Evolutionary conservation across 257 asterid species (phyloP), one percentile per base, ranked within the genome.

Genomic region (Fraxinus americana): DNA sequence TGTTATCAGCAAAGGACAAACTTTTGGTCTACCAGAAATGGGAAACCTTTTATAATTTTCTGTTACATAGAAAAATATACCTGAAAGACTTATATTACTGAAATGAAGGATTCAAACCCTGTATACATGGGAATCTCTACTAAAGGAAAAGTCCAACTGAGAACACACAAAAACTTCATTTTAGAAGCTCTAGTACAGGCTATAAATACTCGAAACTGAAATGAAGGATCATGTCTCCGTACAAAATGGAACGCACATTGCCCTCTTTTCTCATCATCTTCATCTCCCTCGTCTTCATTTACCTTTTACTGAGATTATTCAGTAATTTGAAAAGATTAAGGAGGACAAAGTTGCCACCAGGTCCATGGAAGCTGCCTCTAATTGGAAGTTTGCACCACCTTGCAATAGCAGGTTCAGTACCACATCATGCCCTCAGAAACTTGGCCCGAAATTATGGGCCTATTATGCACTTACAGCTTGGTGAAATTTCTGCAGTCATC

Each of bases 391-490:
- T 81, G 29, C 77, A 71, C 34, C 74, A 81, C 3, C 48, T 81
- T 12, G 27, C 35, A 25, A 23, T 61, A 25, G 29, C 61, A 4
- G 65, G 50, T 39, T 11, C 74, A 14, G 43, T 34, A 21, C 81
- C 81, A n/a, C 81, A 81, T 27, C 67, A 50, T 7, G 41, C 61
- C 35, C 61, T 81, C 5, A 61, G 78, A 67, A 57, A 78, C 48
- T 29, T 82, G 27, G 67, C 82, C 36, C 17, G 57, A 14, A 78
- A 82, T 16, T 67, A 69, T 63, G 86, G 86, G 38, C 79, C 77
- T 7, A 17, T 83, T 9, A 79, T 79, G 86, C 78, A 75, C 16
- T 50, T 83, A 41, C 77, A 83, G 52, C 83, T 71, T 8, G 83
- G 86, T 0, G 73, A 71, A 29, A 19, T 75, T 17, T 48, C 78